Base-by-base conservation (phyloP, 1,284 basidiomycete genomes). In the Porodaedalea pini region DNA sequence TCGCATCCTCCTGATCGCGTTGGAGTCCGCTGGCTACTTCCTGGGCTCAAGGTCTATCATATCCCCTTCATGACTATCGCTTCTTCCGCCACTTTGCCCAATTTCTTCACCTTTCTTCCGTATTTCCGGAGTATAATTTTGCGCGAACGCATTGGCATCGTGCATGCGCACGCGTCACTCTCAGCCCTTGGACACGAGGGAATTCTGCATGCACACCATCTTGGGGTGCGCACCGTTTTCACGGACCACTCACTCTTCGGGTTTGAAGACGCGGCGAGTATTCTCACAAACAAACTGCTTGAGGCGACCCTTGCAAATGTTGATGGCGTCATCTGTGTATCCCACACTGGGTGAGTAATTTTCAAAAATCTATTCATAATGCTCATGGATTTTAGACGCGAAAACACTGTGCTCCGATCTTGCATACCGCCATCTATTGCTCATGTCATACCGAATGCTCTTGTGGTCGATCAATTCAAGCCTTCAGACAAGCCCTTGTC, bases 171-270 rank as follows among this genome's bases (percentile, higher is more conserved):
- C 65, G 96, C 93, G 2, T 88, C 90, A 47, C 79, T 99, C 2
- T 92, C 89, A 1, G 86, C 91, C 0, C 79, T 98, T 51, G 96
- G 89, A 0, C 93, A 98, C 66, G 97, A 99, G 73, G 93, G 84
- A 8, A 87, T 98, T 56, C 73, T 98, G 29, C 94, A 98, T 67
- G 85, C 93, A 0, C 89, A 93, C 64, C 74, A 91, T 27, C 78
- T 97, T 70, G 88, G 88, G 5, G 79, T 95, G 10, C 82, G 89
- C 19, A 92, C 92, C 0, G 90, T 97, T 7, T 98, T 99, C 70
- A 98, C 97, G 0, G 97, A 99, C 71, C 97, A 99, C 68, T 94
- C 90, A 64, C 75, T 99, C 23, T 99, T 98, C 66, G 94, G 93
- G 0, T 94, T 99, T 65, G 93, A 92, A 45, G 95, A 98, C 66